Evolutionary conservation across 2,329 filamentous ascomycete species (phyloP), one percentile per base, ranked within the genome.

Genomic region (Ceratocystis albifundus): DNA sequence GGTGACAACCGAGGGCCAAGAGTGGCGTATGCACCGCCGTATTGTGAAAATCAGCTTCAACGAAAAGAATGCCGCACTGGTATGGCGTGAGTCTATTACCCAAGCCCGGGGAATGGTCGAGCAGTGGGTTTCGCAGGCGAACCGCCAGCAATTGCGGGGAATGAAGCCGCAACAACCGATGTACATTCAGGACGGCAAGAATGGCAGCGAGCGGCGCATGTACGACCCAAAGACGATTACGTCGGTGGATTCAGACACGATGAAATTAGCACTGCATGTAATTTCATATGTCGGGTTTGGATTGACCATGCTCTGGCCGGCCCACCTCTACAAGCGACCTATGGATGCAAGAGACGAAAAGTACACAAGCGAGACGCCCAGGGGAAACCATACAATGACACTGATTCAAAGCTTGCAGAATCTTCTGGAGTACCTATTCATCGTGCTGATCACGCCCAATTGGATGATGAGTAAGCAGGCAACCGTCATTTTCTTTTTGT

Each of bases 1-100:
- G 1, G 75, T 92, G 25, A 84, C 84, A 0, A 84, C 86, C 1
- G 88, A 92, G 73, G 88, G 88, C 0, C 72, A 77, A 0, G 75
- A 81, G 32, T 93, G 88, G 89, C 84, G 85, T 41, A 80, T 83
- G 74, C 88, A 93, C 73, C 82, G 88, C 69, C 90, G 88, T 75
- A 81, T 86, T 55, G 87, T 85, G 0, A 83, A 85, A 32, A 84
- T 88, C 0, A 84, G 84, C 3, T 92, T 93, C 74, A 89, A 87
- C 67, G 89, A 93, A 76, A 85, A 82, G 75, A 92, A 90, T 73
- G 86, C 89, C 66, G 78, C 80, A 15, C 73, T 88, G 30, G 84
- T 88, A 1, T 89, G 86, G 74, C 76, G 76, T 7, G 85, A 89
- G 72, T 80, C 82, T 0, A 77, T 88, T 25, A 70, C 71, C 8